Evolutionary conservation across 2,329 filamentous ascomycete genomes (phyloP).

Genomic region (Sphaerulina vaccinii): DNA sequence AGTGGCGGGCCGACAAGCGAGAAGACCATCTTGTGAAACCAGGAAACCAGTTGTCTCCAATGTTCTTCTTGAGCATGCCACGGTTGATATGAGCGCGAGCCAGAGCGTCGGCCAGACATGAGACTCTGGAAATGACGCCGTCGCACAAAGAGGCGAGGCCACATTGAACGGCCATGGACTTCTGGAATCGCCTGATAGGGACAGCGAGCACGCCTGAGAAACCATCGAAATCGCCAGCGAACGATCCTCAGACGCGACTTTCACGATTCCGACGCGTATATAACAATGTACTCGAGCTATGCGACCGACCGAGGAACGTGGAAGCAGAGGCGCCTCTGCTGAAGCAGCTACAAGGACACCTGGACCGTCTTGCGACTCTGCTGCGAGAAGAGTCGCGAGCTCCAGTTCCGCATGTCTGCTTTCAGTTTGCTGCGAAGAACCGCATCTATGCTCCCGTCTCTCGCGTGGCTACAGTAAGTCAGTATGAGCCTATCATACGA

Average conservation of each 20-base stretch:
- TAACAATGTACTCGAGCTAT: conserved; percentile 62
- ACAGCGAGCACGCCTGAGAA: conserved; percentile 54
- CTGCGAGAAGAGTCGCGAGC: conserved; percentile 86
- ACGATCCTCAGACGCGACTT: conserved; percentile 60
- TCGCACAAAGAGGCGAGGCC: no score
- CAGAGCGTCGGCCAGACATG: no score
- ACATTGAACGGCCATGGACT: conserved; percentile 33
- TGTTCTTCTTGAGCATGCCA: no score
- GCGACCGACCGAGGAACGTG: conserved; percentile 56
- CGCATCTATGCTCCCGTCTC: conserved; percentile 88
- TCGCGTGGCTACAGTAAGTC: conserved; percentile 81
- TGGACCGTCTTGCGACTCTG: conserved; percentile 62
- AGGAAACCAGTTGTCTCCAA: no score
- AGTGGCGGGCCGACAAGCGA: no score
- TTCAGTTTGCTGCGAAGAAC: conserved; percentile 78
- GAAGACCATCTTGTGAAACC: no score
- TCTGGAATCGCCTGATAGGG: conserved; percentile 61
- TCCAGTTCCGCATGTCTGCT: conserved; percentile 86
- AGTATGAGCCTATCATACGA: conserved; percentile 81
- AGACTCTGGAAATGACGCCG: no score
- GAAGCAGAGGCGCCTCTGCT: conserved; percentile 53
- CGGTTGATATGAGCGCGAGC: no score
- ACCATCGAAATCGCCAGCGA: conserved; percentile 40
- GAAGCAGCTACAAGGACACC: conserved; percentile 51
- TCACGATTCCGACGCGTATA: conserved; percentile 61